Base-by-base conservation (phyloP, 495 filamentous ascomycete species). In the Neohortaea acidophila region DNA sequence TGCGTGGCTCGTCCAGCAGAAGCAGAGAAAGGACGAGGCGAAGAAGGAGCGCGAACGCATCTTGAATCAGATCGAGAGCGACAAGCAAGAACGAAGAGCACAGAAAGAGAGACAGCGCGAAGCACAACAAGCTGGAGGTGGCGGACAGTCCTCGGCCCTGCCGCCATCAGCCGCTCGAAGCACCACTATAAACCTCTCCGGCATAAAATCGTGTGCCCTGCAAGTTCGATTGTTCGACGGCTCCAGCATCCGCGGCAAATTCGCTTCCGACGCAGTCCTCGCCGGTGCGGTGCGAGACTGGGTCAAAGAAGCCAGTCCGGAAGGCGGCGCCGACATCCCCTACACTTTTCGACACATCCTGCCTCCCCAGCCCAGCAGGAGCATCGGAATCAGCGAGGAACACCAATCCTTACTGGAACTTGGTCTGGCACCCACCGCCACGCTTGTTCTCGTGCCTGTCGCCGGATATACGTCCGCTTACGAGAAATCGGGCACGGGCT, bases 211-310 rank as follows among this genome's bases (percentile, higher is more conserved):
- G 38, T 79, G 69, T 45, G 70, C 79, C 10, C 57, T 96, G 4
- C 85, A 89, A 49, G 72, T 94, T 27, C 75, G 87, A 1, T 63
- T 94, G 0, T 79, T 92, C 27, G 84, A 94, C 52, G 87, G 87
- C 10, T 72, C 72, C 21, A 83, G 72, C 11, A 70, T 94, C 33
- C 74, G 82, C 21, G 64, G 63, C 19, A 74, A 67, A 15, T 94
- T 96, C 54, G 59, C 68, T 0, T 68, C 73, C 31, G 19, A 39
- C 15, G 62, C 61, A 1, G 63, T 71, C 9, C 67, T 94, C n/a
- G 54, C 60, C 9, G 59, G 51, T 4, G 70, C 81, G 26, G 80
- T 96, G 2, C 69, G 87, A 2, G 48, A 65, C 3, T 94, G 83
- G 82, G 64, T 96, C 9, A 59, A 64, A 25, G 61, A 45, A 33